Base-by-base conservation (phyloP, 805 yeast species). In the Sporopachydermia lactativora region DNA sequence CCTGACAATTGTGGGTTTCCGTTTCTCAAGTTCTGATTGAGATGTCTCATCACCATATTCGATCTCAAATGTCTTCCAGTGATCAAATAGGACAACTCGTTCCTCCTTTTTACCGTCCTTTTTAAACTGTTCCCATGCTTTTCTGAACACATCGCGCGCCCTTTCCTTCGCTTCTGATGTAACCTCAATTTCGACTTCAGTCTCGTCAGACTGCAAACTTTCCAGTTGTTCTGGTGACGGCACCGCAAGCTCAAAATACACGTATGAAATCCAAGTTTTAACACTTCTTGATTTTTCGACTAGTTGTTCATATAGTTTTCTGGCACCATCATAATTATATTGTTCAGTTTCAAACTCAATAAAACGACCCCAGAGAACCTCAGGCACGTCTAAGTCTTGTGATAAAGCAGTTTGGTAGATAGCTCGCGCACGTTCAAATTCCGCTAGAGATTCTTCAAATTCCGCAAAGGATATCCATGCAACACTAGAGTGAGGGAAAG, bases 401-500 rank as follows among this genome's bases (percentile, higher is more conserved):
- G 56, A 49, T 42, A 62, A 41, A 1, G 80, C 81, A 4, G 81
- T 47, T 19, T 72, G 70, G 48, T 62, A 79, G 3, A 89, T 66
- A 0, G 74, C 78, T 17, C 73, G 61, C n/a, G 78, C 70, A 39
- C 97, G 62, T 2, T 74, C 80, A 34, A 62, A 54, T 43, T 92
- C 96, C 15, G 78, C 81, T 17, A 83, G 55, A 17, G 62, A 62
- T 39, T 60, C 63, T 55, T 89, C 97, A 47, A 88, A 66, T 3
- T 67, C 68, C 1, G 88, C 77, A 59, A 74, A 86, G 3, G 68
- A 66, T 3, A 70, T 50, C 79, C 96, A 77, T 0, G 71, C 64
- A 3, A 58, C 52, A 1, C 65, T 51, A 4, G 63, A 45, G 3
- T 47, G 42, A 0, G 77, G 68, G 47, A 62, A 68, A 1, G 52